phyloP scores from a whole-genome alignment of 2,329 filamentous ascomycete genomes.

The Penicillium hordei region DNA sequence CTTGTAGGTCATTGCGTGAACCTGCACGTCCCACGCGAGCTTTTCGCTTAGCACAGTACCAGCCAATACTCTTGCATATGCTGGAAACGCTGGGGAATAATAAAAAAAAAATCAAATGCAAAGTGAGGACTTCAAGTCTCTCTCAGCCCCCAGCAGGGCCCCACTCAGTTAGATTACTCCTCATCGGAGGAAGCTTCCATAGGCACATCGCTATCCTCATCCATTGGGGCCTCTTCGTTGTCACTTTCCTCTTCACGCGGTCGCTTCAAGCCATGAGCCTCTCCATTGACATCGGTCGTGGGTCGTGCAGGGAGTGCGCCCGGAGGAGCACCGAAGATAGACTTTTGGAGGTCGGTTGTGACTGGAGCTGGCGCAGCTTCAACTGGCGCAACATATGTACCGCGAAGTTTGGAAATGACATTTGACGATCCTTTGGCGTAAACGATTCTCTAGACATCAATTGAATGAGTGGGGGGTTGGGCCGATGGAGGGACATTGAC shows the following conservation, averaged over 20 bases:
- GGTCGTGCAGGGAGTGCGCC: conserved; percentile 53
- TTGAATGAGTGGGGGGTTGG: conserved; percentile 6
- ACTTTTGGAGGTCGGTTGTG: conserved; percentile 73
- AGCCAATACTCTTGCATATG: conserved; percentile 20
- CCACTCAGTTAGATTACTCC: conserved; percentile 47
- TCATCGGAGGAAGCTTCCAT: conserved; percentile 73
- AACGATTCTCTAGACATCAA: conserved; percentile 68
- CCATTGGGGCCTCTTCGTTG: conserved; percentile 56
- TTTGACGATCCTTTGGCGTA: conserved; percentile 91
- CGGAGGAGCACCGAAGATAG: conserved; percentile 69
- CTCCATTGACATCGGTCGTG: conserved; percentile 43
- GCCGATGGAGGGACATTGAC: not conserved
- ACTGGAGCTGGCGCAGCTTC: conserved; percentile 50
- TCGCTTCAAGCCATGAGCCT: conserved; percentile 65
- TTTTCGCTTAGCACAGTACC: conserved; percentile 42
- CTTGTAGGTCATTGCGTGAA: conserved; percentile 78
- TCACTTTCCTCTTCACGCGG: conserved; percentile 64
- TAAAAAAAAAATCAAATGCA: conserved; percentile 15
- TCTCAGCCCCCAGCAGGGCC: conserved; percentile 12
- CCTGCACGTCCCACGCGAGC: conserved; percentile 70
- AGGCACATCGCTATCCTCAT: conserved; percentile 68
- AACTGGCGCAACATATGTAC: conserved; percentile 74
- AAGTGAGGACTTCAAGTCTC: conserved; percentile 13
- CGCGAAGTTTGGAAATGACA: conserved; percentile 85
- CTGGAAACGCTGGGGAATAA: conserved; percentile 15